These are phyloP conservation scores for Letharia columbiana DNA, from an alignment of 495 filamentous ascomycete species.

Conservation along the genomic window DNA sequence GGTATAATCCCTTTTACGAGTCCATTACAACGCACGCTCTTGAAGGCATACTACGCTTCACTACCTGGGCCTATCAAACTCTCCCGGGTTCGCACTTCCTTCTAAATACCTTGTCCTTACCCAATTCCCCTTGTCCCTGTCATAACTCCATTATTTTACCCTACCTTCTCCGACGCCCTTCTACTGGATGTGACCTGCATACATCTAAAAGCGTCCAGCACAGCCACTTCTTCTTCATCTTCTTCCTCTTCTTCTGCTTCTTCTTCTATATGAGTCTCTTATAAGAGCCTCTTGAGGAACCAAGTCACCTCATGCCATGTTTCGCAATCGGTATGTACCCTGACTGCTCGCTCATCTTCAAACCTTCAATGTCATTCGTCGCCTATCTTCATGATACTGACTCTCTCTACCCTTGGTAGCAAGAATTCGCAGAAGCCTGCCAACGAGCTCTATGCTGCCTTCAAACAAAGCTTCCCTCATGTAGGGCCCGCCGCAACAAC, in stretches of 20 bases:
- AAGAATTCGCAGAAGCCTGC: constrained; percentile 80
- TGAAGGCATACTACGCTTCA: background rate
- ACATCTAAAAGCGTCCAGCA: constrained; percentile 19
- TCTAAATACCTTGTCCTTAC: constrained; percentile 2
- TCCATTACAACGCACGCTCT: background rate
- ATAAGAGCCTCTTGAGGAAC: constrained; percentile 8
- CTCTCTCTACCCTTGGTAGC: constrained; percentile 33
- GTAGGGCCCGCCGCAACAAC: constrained; percentile 35
- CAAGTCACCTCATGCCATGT: constrained; percentile 28
- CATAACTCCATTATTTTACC: constrained; percentile 6
- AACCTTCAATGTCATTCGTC: constrained; percentile 1
- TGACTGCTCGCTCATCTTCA: background rate
- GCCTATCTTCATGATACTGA: constrained; percentile 5
- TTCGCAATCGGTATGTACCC: constrained; percentile 36
- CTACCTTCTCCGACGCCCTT: constrained; percentile 4
- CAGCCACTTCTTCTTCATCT: constrained; percentile 22
- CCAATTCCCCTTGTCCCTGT: constrained; percentile 3
- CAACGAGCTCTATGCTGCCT: constrained; percentile 73
- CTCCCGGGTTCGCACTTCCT: background rate
- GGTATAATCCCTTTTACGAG: background rate
- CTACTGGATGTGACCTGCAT: constrained; percentile 15
- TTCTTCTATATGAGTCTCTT: constrained; percentile 11
- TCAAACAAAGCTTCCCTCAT: constrained; percentile 71
- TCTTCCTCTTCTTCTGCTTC: constrained; percentile 4
- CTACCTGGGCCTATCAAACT: constrained; percentile 10